These are phyloP conservation scores for Plenodomus biglobosus DNA, from an alignment of 2,329 filamentous ascomycete species.

Conservation along the genomic window DNA sequence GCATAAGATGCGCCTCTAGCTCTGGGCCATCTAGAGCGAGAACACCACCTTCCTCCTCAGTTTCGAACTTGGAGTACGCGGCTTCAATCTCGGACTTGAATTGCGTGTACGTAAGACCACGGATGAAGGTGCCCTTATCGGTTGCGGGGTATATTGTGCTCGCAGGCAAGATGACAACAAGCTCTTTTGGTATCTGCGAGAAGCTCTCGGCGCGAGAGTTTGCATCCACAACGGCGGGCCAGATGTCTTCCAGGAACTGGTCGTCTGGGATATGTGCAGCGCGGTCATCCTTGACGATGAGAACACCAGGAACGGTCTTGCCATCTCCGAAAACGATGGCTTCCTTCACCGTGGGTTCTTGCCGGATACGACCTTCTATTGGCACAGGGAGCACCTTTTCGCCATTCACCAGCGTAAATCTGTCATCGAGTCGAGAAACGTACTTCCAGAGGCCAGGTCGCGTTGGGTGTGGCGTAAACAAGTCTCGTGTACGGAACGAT, in stretches of 20 bases:
- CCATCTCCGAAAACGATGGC: constrained; percentile 61
- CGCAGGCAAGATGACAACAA: constrained; percentile 53
- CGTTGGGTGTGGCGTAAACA: constrained; percentile 51
- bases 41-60: constrained; percentile 18
- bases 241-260: constrained; percentile 53
- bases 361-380: constrained; percentile 58
- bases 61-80: constrained; percentile 44
- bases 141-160: constrained; percentile 54
- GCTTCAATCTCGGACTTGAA: constrained; percentile 54
- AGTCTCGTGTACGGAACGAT: constrained; percentile 54
- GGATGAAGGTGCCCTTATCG: constrained; percentile 61
- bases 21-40: constrained; percentile 33
- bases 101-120: constrained; percentile 53
- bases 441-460: constrained; percentile 52
- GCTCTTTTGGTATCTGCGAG: constrained; percentile 55
- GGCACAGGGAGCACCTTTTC: constrained; percentile 54
- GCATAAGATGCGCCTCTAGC: constrained; percentile 34
- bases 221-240: constrained; percentile 54
- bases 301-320: constrained; percentile 54
- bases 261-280: constrained; percentile 47
- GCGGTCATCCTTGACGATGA: constrained; percentile 56
- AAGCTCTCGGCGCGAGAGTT: constrained; percentile 57
- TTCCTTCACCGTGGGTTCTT: constrained; percentile 57
- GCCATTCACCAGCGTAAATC: constrained; percentile 52
- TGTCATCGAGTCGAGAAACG: constrained; percentile 51